Conservation (phyloP, 2,329 filamentous ascomycete genomes). For the Diaporthe caulivora region DNA sequence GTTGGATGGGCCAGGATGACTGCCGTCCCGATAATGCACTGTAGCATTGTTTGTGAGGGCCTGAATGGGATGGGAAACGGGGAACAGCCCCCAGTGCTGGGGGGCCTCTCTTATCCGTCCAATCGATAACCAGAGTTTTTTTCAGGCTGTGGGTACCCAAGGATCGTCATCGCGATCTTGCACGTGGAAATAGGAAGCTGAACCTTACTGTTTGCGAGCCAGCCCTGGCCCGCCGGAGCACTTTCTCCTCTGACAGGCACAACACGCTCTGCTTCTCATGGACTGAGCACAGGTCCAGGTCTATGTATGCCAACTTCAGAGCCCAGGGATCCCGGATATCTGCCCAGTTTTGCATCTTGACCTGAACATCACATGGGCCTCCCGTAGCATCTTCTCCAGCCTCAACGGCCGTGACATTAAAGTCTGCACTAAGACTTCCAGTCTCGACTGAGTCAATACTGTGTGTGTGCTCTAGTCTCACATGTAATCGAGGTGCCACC, state of each 20-base stretch:
- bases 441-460: too few relatives aligned
- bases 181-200: constrained; percentile 26
- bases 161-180: constrained; percentile 36
- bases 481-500: constrained; percentile 16
- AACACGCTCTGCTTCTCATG: background rate
- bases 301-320: too few relatives aligned
- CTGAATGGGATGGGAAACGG: constrained; percentile 23
- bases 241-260: background rate
- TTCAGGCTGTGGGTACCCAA: constrained; percentile 9
- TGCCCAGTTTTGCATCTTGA: too few relatives aligned
- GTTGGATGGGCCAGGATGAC: background rate
- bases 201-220: constrained; percentile 7
- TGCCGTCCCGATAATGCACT: constrained; percentile 1
- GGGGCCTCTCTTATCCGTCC: constrained; percentile 25
- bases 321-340: background rate
- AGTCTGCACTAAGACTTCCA: too few relatives aligned
- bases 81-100: background rate
- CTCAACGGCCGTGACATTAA: too few relatives aligned
- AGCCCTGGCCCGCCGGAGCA: constrained; percentile 13
- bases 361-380: background rate
- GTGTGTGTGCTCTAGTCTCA: too few relatives aligned
- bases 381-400: background rate
- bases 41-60: constrained; percentile 30
- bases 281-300: too few relatives aligned
- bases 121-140: constrained; percentile 30